Base-by-base conservation (phyloP, 495 filamentous ascomycete species). In the Hypomontagnella submonticulosa region DNA sequence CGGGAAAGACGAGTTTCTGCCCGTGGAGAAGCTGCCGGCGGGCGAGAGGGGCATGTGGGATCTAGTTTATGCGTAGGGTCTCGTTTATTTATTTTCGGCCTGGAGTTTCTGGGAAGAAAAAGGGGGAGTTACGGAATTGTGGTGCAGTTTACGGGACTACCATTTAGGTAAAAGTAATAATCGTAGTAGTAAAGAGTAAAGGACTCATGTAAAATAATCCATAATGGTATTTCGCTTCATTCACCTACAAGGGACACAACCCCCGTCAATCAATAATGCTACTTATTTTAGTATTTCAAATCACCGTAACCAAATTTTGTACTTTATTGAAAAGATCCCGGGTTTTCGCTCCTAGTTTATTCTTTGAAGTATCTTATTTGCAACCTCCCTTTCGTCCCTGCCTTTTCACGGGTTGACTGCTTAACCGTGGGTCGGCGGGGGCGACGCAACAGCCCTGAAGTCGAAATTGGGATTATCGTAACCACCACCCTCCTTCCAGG, bases 401-500 rank as follows among this genome's bases (percentile, higher is more conserved):
- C 13, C 32, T 13, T 8, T 23, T 36, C 15, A 19, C 15, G 7
- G 1, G 15, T 13, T 3, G 8, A n/a, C 18, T 13, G 5, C 47
- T 56, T 36, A 73, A 13, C 71, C 71, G 20, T 73, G 71, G 9
- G 64, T 71, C 9, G 71, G 67, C 16, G 71, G 71, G 33, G 71
- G 67, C 11, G 16, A 41, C 10, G 51, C 61, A 0, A 73, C 61
- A 8, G 54, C 58, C 18, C 36, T 33, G 41, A 73, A 71, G 54
- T 71, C 47, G 40, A 73, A 73, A 37, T 69, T 33, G 0, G 71
- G 71, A 34, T 73, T 73, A 47, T 71, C 63, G 30, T 73, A 73
- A 0, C 71, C 71, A 8, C 71, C 71, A 3, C 71, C 71, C 44
- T 73, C 71, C 51, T 71, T 73, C 71, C 71, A 73, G 12, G 64